phyloP scores from a whole-genome alignment of 495 filamentous ascomycete genomes.

The Aspergillus sparsus region DNA sequence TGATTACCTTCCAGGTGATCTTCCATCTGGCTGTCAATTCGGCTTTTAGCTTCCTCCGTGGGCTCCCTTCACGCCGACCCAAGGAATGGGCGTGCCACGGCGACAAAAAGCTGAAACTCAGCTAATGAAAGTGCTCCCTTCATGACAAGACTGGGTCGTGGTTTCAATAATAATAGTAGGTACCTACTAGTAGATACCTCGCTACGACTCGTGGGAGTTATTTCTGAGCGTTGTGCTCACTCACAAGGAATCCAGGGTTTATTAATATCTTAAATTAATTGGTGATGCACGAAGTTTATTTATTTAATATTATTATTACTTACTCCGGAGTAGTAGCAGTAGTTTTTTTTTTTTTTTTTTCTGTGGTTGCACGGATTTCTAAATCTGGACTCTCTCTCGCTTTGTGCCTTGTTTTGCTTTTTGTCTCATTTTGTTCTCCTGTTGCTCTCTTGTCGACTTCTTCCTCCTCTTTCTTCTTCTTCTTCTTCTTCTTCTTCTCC shows the following conservation, averaged over 20 bases:
- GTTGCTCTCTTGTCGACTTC: slow-evolving; percentile 15
- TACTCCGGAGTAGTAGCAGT: no score
- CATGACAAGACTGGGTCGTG: slow-evolving; percentile 11
- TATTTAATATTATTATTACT: no score
- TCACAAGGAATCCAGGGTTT: not conserved
- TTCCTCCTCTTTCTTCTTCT: slow-evolving; percentile 15
- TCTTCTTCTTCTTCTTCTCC: slow-evolving; percentile 14
- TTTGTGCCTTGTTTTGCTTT: slow-evolving; percentile 9
- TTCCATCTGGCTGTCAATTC: not conserved
- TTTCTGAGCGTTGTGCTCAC: not conserved
- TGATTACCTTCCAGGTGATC: not conserved
- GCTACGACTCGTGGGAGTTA: no score
- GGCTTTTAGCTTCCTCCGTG: not conserved
- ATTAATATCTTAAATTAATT: not conserved
- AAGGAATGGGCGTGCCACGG: slow-evolving; percentile 18
- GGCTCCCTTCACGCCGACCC: not conserved
- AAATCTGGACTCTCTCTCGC: not conserved
- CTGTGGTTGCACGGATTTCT: slow-evolving; percentile 9
- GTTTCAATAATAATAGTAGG: slow-evolving; percentile 16
- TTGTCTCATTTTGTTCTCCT: slow-evolving; percentile 10
- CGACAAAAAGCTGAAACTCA: slow-evolving; percentile 26
- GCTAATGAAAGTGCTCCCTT: slow-evolving; percentile 25
- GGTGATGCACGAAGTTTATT: not conserved
- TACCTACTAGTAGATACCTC: no score
- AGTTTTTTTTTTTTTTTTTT: not conserved